These are phyloP conservation scores for Elongisporangium anandrum DNA, from an alignment of 352 stramenopile species.

Conservation along the genomic window DNA sequence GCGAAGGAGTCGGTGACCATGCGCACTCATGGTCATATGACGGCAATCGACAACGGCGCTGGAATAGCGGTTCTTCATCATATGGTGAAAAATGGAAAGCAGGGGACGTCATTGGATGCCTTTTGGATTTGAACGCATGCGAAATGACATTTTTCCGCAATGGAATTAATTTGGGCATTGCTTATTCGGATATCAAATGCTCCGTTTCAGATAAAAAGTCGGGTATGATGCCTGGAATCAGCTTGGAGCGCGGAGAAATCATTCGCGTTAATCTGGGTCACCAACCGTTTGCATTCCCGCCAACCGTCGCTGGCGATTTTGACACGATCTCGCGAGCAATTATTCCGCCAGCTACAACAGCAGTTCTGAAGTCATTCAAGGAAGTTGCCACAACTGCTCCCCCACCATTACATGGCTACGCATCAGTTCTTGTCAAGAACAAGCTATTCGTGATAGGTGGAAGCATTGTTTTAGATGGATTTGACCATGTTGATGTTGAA, in stretches of 20 bases:
- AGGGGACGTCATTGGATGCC: slow-evolving; percentile 89
- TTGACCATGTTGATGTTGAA: slow-evolving; percentile 8
- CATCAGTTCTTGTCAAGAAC: slow-evolving; percentile 49
- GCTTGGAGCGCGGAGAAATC: slow-evolving; percentile 82
- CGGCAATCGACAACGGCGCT: slow-evolving; percentile 87
- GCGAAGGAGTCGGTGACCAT: slow-evolving; percentile 89
- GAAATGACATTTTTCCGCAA: slow-evolving; percentile 90
- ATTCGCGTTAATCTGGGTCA: slow-evolving; percentile 84
- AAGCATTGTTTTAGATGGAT: slow-evolving; percentile 15
- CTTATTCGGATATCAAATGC: slow-evolving; percentile 68
- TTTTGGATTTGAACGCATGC: slow-evolving; percentile 72
- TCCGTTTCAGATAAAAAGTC: slow-evolving; percentile 37
- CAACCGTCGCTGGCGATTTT: slow-evolving; percentile 52
- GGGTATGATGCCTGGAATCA: slow-evolving; percentile 84
- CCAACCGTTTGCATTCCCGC: slow-evolving; percentile 71
- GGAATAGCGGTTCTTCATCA: slow-evolving; percentile 85
- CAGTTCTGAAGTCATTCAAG: slow-evolving; percentile 22
- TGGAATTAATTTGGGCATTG: slow-evolving; percentile 75
- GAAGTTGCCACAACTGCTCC: slow-evolving; percentile 11
- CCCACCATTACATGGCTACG: slow-evolving; percentile 44
- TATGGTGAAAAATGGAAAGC: slow-evolving; percentile 91
- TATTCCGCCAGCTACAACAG: slow-evolving; percentile 29
- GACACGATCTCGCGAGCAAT: slow-evolving; percentile 66
- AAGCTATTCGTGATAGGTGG: slow-evolving; percentile 80
- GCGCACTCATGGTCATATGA: slow-evolving; percentile 92